A percentile compares a stretch with the other conserved stretches of the same genome.
These are phyloP conservation scores for Papiliotrema terrestris DNA, from an alignment of 1,284 basidiomycete species.

Conservation along the genomic window DNA sequence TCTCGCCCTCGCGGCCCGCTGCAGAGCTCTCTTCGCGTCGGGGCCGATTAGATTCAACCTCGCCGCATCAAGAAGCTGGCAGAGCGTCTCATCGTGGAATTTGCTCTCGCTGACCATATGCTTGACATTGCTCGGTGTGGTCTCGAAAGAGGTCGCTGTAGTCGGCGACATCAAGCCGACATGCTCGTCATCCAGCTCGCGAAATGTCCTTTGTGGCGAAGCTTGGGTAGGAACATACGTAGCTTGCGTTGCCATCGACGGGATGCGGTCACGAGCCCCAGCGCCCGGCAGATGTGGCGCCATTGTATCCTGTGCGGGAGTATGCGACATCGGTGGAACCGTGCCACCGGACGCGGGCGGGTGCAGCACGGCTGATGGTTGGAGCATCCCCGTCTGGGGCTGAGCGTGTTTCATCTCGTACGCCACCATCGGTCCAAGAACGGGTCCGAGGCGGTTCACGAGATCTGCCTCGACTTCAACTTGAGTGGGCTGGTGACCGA, in stretches of 20 bases:
- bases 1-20: conserved; percentile 41
- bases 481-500: too few species aligned
- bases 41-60: conserved; percentile 42
- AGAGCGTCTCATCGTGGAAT: conserved; percentile 48
- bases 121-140: conserved; percentile 37
- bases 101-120: conserved; percentile 34
- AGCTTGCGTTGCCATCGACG: not conserved
- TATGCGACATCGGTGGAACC: not conserved
- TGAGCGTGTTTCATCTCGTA: too few species aligned
- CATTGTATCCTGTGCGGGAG: not conserved
- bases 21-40: conserved; percentile 44
- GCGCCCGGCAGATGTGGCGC: not conserved
- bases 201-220: not conserved
- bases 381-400: too few species aligned
- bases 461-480: too few species aligned
- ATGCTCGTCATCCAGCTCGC: too few species aligned
- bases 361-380: too few species aligned
- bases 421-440: too few species aligned
- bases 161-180: not conserved
- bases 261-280: not conserved
- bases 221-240: not conserved
- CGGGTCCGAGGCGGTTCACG: too few species aligned
- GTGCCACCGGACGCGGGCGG: not conserved
- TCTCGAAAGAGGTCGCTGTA: conserved; percentile 17
- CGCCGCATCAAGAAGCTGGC: conserved; percentile 45